Conservation (phyloP, 805 yeast genomes). For the Candida hungchunana region DNA sequence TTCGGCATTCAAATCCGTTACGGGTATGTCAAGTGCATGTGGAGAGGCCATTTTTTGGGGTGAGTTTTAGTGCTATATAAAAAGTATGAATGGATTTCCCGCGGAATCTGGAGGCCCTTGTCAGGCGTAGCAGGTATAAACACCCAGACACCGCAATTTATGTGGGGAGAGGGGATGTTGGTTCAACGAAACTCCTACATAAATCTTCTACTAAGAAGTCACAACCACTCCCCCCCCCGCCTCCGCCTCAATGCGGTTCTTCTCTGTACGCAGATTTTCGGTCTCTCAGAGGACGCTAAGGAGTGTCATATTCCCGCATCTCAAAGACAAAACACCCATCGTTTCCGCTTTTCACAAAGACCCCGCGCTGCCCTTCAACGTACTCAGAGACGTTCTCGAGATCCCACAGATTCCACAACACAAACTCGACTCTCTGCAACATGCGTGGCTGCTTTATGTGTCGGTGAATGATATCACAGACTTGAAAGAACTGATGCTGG, state of each 20-base stretch:
- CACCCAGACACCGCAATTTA: too few species aligned
- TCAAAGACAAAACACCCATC: slow-evolving; percentile 17
- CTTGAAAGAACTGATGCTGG: slow-evolving; percentile 1
- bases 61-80: too few species aligned
- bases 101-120: too few species aligned
- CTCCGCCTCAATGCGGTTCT: too few species aligned
- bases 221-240: too few species aligned
- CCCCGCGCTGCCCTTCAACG: slow-evolving; percentile 18
- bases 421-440: slow-evolving; percentile 9
- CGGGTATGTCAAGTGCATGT: slow-evolving; percentile 49
- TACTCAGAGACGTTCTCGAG: slow-evolving; percentile 18
- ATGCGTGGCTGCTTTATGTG: slow-evolving; percentile 15
- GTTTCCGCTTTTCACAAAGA: slow-evolving; percentile 12
- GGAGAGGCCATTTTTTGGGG: too few species aligned
- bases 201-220: too few species aligned
- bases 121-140: too few species aligned
- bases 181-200: too few species aligned
- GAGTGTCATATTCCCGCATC: slow-evolving; percentile 12
- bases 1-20: slow-evolving; percentile 46
- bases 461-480: slow-evolving; percentile 11
- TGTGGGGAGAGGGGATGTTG: too few species aligned
- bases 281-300: background rate
- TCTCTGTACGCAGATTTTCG: too few species aligned
- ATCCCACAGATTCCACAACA: slow-evolving; percentile 8
- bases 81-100: too few species aligned